Base-by-base conservation (phyloP, 441 rosid species). In the Pelargonium australe region DNA sequence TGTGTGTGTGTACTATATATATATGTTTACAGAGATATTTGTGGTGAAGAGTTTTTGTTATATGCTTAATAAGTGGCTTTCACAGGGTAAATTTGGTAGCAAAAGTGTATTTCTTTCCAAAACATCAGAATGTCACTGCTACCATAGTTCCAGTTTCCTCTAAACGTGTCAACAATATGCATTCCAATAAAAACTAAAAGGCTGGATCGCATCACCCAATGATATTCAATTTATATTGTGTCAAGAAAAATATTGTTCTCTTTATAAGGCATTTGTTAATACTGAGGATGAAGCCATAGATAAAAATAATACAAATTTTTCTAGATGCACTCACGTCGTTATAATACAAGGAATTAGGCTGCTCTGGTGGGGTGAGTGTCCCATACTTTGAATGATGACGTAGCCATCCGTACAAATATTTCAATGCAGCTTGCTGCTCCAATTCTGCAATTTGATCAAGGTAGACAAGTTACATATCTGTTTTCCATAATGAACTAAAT, bases 351-450 rank as follows among this genome's bases (percentile, higher is more conserved):
- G 93, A 89, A 63, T 84, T 79, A 4, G 91, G 79, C 65, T 85
- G 85, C 76, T 86, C 87, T 55, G 95, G 86, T 63, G 85, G 71
- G 2, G 95, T 86, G 68, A 95, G 86, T 60, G 84, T 73, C 69
- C 92, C 88, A 75, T 89, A 95, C 80, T 86, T 89, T 0, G 97
- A 85, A 76, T 95, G 99, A 84, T 92, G 81, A 20, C 71, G 86
- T 51, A 95, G 79, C 99, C 99, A 95, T 71, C 96, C 99, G 73
- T 89, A 85, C 34, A 95, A 79, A 81, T 90, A 95, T 80, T 89
- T 90, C 82, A 95, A 79, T 13, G 99, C 99, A 78, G 97, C 85
- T 78, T 88, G 71, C 80, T 95, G 99, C 84, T 95, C 99, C 86
- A 95, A 74, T 79, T 95, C 99, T 95, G 85, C 77, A 78, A 53